Evolutionary conservation across 2,329 filamentous ascomycete species (phyloP), one percentile per base, ranked within the genome.

Genomic region (Didymella arachidicola): DNA sequence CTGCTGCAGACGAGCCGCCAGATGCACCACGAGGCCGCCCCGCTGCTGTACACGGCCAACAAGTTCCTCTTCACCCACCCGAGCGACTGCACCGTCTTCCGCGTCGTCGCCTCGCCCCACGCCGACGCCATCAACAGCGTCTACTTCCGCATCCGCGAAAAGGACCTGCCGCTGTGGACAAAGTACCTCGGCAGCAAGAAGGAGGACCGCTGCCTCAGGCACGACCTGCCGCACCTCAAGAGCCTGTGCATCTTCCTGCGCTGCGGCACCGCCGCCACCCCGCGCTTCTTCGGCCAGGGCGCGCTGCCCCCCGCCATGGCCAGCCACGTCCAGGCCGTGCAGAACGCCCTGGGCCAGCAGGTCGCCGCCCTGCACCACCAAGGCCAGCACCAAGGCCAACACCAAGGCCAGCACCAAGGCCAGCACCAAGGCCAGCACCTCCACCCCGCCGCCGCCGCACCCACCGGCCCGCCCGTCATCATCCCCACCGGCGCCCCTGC

Each of bases 1-100:
- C 73, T 78, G 10, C 64, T 78, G 14, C 69, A 60, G 8, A 60
- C 65, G 11, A 72, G 63, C 53, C 64, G 60, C 10, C 71, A 74
- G 47, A 63, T 78, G 26, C 67, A 77, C 60, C 53, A 61, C 12
- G 76, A 78, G 50, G 70, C 75, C 4, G 68, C 68, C 4, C 69
- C 72, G 0, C 58, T 77, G 14, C 67, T 78, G n/a, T 78, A 78
- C 62, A 53, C 66, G 12, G 49, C 49, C 18, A 78, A 78, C 66
- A 73, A 71, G 46, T 76, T 78, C 54, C 63, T 75, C 51, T 78
- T 78, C 67, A 70, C 67, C 4, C 76, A 78, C 50, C 76, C 76
- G 7, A 74, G 70, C 48, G 76, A 78, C 56, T 75, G 72, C 62
- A 78, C 75, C 65, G 73, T 78, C 61, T 78, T 78, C 62, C 70